Base-by-base conservation (phyloP, 768 basidiomycete genomes). In the Hericium erinaceus region DNA sequence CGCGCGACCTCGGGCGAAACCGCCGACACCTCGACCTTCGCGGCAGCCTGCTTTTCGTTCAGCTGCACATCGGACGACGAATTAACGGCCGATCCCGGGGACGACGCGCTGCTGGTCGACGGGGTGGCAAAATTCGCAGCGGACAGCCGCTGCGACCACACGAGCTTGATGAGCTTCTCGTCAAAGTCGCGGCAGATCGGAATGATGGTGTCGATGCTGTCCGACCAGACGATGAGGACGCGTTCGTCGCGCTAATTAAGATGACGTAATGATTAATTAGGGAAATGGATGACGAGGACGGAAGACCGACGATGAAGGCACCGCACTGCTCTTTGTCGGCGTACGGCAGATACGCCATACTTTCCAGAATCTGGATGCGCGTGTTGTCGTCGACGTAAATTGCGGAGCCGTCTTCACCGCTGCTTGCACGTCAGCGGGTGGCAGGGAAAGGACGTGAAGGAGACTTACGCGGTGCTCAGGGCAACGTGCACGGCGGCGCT, bases 251-350 rank as follows among this genome's bases (percentile, higher is more conserved):
- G 84, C 89, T 90, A 64, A 20, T 49, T 38, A 56, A 56, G 57
- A 54, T 37, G 54, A 13, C 10, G 20, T 10, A 18, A 15, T 22
- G 18, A 22, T 48, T 20, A 39, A 38, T 54, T 57, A 22, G 44
- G 11, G 10, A n/a, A 26, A 33, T 37, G 2, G 24, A 51, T 15
- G 26, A 15, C 15, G 50, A 18, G 57, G 2, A 52, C 37, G 38
- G 4, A 22, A 12, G 26, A 76, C 80, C 65, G 68, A 87, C 89
- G 55, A 92, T 78, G 68, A 95, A 95, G 12, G 92, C 92, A 18
- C 85, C 92, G 52, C 87, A 92, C 65, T 94, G 92, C 67, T 94
- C 92, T 73, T 93, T 94, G 67, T 94, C 89, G 7, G 91, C 91
- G 41, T 80, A 78, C 6, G 85, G 81, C 44, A 95, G 74, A 57